These are phyloP conservation scores for Phytophthora multivora DNA, from an alignment of 352 stramenopile genomes.

Conservation along the genomic window DNA sequence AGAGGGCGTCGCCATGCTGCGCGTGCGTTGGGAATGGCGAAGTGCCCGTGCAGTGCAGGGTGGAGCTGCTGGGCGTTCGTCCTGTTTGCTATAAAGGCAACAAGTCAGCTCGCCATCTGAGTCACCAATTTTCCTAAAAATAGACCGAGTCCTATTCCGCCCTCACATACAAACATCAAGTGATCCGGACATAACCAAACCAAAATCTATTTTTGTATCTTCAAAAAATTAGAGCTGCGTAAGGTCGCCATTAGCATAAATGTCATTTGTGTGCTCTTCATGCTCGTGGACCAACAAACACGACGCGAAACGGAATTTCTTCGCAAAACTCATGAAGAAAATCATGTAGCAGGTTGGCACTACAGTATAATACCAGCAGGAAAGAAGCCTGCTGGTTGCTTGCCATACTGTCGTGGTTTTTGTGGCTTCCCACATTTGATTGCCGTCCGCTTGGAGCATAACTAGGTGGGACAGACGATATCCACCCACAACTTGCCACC, in stretches of 20 bases:
- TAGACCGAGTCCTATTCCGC: conserved; percentile 5
- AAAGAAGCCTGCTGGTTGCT: too few relatives aligned
- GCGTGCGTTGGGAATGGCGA: background rate
- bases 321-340: background rate
- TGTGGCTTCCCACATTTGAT: conserved; percentile 13
- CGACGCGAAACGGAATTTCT: conserved; percentile 2
- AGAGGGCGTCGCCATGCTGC: conserved; percentile 20
- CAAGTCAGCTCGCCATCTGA: conserved; percentile 5
- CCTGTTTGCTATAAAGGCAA: conserved; percentile 1
- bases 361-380: too few relatives aligned
- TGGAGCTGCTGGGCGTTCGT: background rate
- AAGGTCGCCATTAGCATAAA: too few relatives aligned
- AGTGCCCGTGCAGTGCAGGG: background rate
- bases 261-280: too few relatives aligned
- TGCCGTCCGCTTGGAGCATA: conserved; percentile 17
- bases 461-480: background rate
- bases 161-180: conserved; percentile 7
- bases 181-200: background rate
- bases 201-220: conserved; percentile 15
- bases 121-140: conserved; percentile 5
- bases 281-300: too few relatives aligned
- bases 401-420: conserved; percentile 7
- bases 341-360: background rate
- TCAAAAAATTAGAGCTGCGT: background rate
- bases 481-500: conserved; percentile 5